These are phyloP conservation scores for Aspergillus felis DNA, from an alignment of 2,329 filamentous ascomycete species.

Conservation along the genomic window DNA sequence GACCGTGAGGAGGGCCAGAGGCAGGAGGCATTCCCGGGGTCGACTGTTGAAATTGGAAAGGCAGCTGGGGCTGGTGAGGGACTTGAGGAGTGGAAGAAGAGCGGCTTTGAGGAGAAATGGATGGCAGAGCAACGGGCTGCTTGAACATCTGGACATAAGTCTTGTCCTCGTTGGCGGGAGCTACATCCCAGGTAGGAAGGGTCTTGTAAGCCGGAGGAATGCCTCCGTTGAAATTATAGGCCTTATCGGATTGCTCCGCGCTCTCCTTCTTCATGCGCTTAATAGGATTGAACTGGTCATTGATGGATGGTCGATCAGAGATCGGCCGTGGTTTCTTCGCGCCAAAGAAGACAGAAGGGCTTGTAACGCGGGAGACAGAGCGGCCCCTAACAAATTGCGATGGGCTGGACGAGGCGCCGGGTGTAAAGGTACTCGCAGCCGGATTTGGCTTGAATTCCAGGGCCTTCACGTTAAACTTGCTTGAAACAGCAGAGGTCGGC, in stretches of 20 bases:
- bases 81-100: constrained; percentile 61
- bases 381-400: constrained; percentile 55
- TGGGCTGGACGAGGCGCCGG: constrained; percentile 61
- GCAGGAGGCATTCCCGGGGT: constrained; percentile 64
- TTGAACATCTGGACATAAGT: constrained; percentile 81
- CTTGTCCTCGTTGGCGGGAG: constrained; percentile 67
- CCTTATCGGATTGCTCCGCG: constrained; percentile 50
- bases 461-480: constrained; percentile 59
- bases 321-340: constrained; percentile 66
- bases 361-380: constrained; percentile 45
- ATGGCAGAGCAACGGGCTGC: constrained; percentile 53
- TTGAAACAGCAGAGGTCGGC: constrained; percentile 50
- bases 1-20: constrained; percentile 70
- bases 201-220: constrained; percentile 82
- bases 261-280: constrained; percentile 67
- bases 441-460: constrained; percentile 83
- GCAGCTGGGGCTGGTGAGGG: constrained; percentile 78
- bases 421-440: constrained; percentile 76
- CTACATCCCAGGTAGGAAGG: constrained; percentile 74
- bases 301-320: constrained; percentile 52
- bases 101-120: constrained; percentile 68
- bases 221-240: constrained; percentile 74
- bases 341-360: constrained; percentile 57
- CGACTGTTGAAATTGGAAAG: constrained; percentile 74
- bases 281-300: constrained; percentile 58